These are phyloP conservation scores for Gossypium anomalum DNA, from an alignment of 345 rosid species.

Conservation along the genomic window DNA sequence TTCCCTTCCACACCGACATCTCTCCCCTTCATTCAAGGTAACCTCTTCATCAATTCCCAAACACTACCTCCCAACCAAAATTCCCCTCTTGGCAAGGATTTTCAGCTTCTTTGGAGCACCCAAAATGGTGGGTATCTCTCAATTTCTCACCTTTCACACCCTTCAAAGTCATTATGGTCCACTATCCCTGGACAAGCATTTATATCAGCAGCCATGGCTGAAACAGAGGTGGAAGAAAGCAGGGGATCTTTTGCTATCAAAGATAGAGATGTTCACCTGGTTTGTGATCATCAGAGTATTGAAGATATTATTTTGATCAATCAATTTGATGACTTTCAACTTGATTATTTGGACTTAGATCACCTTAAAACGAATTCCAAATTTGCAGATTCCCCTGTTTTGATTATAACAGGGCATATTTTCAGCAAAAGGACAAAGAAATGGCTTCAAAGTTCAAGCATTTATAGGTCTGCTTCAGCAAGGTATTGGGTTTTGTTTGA, in stretches of 20 bases:
- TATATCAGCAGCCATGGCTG: conserved; percentile 53
- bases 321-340: conserved; percentile 17
- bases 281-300: conserved; percentile 48
- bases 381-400: conserved; percentile 30
- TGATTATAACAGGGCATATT: conserved; percentile 46
- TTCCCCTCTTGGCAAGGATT: conserved; percentile 46
- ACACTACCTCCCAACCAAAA: conserved; percentile 25
- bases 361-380: conserved; percentile 16
- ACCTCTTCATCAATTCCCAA: conserved; percentile 30
- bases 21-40: conserved; percentile 45
- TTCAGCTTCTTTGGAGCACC: conserved; percentile 50
- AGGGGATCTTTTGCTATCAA: conserved; percentile 57
- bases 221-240: conserved; percentile 65
- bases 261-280: conserved; percentile 31
- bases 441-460: conserved; percentile 14
- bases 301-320: conserved; percentile 40
- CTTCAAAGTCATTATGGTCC: conserved; percentile 53
- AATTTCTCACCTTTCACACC: conserved; percentile 38
- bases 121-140: conserved; percentile 44
- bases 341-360: conserved; percentile 19
- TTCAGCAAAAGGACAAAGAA: conserved; percentile 31
- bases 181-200: conserved; percentile 53
- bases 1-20: conserved; percentile 46
- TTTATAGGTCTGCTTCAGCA: conserved; percentile 24
- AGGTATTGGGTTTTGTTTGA: conserved; percentile 50